These are phyloP conservation scores for Diaporthe destruens DNA, from an alignment of 2,329 filamentous ascomycete genomes.

Conservation along the genomic window DNA sequence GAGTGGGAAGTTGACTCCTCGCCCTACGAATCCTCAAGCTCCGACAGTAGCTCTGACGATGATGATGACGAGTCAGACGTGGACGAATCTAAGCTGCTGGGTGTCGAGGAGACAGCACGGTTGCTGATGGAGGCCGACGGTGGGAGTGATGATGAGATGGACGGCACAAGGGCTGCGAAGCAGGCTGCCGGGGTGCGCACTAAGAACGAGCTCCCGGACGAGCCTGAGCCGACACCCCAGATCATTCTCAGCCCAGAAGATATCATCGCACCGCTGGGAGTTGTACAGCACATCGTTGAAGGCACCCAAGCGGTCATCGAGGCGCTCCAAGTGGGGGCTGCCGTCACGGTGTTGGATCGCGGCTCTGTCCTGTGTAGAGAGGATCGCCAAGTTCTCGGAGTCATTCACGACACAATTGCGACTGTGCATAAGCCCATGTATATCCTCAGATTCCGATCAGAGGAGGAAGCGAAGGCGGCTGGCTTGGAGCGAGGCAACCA, in stretches of 20 bases:
- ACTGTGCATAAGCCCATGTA: conserved; percentile 89
- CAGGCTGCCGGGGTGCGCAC: conserved; percentile 73
- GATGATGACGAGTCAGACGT: conserved; percentile 69
- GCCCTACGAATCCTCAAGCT: conserved; percentile 77
- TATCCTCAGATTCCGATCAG: conserved; percentile 79
- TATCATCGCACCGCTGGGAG: conserved; percentile 81
- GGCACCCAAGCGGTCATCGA: conserved; percentile 80
- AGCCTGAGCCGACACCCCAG: conserved; percentile 78
- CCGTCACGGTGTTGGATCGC: conserved; percentile 83
- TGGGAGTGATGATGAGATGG: conserved; percentile 82
- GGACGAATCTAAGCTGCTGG: conserved; percentile 74
- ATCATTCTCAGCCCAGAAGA: conserved; percentile 82
- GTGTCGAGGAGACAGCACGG: conserved; percentile 84
- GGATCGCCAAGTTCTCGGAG: conserved; percentile 82
- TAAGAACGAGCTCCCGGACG: conserved; percentile 81
- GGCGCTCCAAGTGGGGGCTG: conserved; percentile 80
- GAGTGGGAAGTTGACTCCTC: conserved; percentile 91
- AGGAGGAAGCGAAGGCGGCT: conserved; percentile 75
- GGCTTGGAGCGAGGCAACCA: conserved; percentile 77
- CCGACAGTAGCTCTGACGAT: conserved; percentile 70
- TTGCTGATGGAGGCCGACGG: conserved; percentile 87
- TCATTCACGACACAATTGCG: conserved; percentile 87
- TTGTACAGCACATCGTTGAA: conserved; percentile 82
- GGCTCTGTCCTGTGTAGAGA: conserved; percentile 86
- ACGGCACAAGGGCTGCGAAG: conserved; percentile 59